These are phyloP conservation scores for Trifolium repens DNA, from an alignment of 306 rosid genomes.

Conservation along the genomic window DNA sequence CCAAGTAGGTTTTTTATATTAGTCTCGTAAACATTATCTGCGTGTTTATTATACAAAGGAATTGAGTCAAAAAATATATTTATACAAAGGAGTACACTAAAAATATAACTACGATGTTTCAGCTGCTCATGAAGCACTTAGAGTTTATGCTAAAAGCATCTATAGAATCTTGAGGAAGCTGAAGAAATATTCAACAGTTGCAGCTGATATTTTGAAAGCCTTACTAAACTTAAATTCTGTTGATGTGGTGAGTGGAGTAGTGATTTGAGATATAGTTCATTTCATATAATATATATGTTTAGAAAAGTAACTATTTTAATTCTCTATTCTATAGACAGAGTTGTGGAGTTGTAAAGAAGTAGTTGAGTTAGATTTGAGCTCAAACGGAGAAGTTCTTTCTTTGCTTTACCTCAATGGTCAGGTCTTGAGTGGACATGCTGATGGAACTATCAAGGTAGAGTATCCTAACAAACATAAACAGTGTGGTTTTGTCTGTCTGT, in stretches of 20 bases:
- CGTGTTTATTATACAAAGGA: slow-evolving; percentile 3
- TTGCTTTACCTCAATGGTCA: slow-evolving; percentile 71
- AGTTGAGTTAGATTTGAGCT: slow-evolving; percentile 65
- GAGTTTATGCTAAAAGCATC: slow-evolving; percentile 73
- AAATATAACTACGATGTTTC: slow-evolving; percentile 34
- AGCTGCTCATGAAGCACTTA: slow-evolving; percentile 79
- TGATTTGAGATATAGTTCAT: slow-evolving; percentile 20
- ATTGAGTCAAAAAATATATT: no score
- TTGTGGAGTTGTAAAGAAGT: slow-evolving; percentile 86
- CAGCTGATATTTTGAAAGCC: slow-evolving; percentile 66
- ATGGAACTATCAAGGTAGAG: slow-evolving; percentile 91
- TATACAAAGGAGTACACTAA: slow-evolving; percentile 23
- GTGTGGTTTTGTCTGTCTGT: background rate
- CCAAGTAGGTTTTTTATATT: slow-evolving; percentile 54
- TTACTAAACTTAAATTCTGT: slow-evolving; percentile 80
- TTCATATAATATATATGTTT: background rate
- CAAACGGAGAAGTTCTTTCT: slow-evolving; percentile 81
- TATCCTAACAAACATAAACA: slow-evolving; percentile 32
- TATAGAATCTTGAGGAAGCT: slow-evolving; percentile 77
- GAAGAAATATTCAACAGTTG: slow-evolving; percentile 63
- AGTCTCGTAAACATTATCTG: background rate
- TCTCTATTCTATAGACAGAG: slow-evolving; percentile 58
- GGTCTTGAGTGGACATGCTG: slow-evolving; percentile 86
- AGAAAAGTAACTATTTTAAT: slow-evolving; percentile 38
- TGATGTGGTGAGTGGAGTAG: slow-evolving; percentile 66